Percentiles rank a stretch among this genome's conserved stretches.
Evolutionary conservation across 148 eudicot genomes (phyloP).

Genomic region (Rheum nobile): DNA sequence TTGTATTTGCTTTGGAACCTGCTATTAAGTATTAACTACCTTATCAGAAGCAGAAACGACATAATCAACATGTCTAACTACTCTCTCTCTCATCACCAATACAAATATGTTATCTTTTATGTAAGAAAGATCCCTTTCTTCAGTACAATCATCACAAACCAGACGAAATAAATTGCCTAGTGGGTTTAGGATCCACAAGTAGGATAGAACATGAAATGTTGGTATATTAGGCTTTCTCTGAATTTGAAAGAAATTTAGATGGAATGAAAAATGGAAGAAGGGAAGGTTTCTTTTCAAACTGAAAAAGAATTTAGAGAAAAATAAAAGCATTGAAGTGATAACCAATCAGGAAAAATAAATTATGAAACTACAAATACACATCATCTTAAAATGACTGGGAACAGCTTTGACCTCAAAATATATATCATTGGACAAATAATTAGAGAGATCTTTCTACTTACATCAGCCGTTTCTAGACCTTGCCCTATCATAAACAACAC

Average conservation of each 20-base stretch:
- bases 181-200: neutral
- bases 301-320: neutral
- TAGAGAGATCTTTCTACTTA: conserved; percentile 28
- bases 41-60: neutral
- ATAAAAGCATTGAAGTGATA: neutral
- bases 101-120: neutral
- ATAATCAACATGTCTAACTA: neutral
- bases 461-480: conserved; percentile 72
- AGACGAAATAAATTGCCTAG: neutral
- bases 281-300: neutral
- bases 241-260: neutral
- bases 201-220: neutral
- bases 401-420: neutral
- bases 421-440: neutral
- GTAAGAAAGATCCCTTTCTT: neutral
- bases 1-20: neutral
- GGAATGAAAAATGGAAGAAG: neutral
- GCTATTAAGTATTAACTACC: neutral
- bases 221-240: neutral
- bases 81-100: neutral
- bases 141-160: neutral
- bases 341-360: neutral
- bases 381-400: neutral
- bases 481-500: conserved; percentile 81
- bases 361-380: neutral